phyloP scores from a whole-genome alignment of 164 flowering plant species.

The Malania oleifera region DNA sequence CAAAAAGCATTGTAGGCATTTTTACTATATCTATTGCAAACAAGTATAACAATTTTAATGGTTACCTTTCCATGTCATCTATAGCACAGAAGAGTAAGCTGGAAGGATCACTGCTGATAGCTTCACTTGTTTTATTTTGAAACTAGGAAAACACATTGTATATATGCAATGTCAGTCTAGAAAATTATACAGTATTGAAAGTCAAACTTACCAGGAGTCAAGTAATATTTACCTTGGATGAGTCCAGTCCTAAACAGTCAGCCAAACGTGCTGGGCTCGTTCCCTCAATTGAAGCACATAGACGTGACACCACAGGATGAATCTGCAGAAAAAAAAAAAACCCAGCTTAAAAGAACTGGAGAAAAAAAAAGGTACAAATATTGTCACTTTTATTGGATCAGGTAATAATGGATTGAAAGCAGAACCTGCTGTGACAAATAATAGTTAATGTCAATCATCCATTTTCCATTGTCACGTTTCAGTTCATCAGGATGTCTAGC shows the following conservation, averaged over 20 bases:
- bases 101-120: constrained; percentile 43
- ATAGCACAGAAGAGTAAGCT: constrained; percentile 40
- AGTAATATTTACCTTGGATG: constrained; percentile 66
- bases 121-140: constrained; percentile 55
- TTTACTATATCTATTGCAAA: no score
- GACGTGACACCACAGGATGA: constrained; percentile 95
- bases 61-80: constrained; percentile 83
- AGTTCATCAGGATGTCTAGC: constrained; percentile 99
- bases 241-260: constrained; percentile 94
- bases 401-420: background rate
- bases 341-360: background rate
- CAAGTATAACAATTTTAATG: background rate
- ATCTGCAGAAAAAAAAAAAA: constrained; percentile 46
- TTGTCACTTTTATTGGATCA: background rate
- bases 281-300: constrained; percentile 93
- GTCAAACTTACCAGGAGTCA: background rate
- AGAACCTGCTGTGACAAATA: constrained; percentile 90
- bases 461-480: constrained; percentile 58
- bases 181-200: background rate
- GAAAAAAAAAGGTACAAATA: background rate
- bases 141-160: constrained; percentile 39
- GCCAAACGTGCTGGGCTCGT: constrained; percentile 95
- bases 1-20: no score
- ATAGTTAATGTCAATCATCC: constrained; percentile 94
- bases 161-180: constrained; percentile 9